These are phyloP conservation scores for Cryptomeria japonica DNA, from an alignment of 75 land plant genomes.

Conservation along the genomic window DNA sequence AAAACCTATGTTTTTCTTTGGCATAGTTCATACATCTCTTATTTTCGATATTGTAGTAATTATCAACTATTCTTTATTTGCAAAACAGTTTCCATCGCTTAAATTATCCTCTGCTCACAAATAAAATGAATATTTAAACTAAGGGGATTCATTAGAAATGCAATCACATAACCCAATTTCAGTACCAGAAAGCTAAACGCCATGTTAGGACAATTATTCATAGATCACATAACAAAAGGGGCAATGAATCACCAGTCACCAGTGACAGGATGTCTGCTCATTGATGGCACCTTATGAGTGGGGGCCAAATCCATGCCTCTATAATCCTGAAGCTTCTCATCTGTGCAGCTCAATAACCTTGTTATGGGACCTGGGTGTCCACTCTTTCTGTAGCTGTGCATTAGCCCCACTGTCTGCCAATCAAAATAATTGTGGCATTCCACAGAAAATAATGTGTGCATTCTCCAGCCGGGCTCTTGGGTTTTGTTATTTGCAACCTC, in stretches of 20 bases:
- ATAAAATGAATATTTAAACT: neutral
- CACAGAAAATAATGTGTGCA: slow-evolving; percentile 94
- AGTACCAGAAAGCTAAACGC: neutral
- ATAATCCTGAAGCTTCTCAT: slow-evolving; percentile 60
- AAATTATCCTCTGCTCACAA: neutral
- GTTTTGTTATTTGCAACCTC: neutral
- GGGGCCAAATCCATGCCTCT: slow-evolving; percentile 89
- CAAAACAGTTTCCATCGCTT: neutral
- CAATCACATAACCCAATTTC: neutral
- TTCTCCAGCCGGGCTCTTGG: slow-evolving; percentile 54
- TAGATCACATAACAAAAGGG: neutral
- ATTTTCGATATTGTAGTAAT: neutral
- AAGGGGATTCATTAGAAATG: neutral
- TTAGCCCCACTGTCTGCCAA: slow-evolving; percentile 96
- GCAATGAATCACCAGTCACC: slow-evolving; percentile 72
- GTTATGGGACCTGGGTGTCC: slow-evolving; percentile 87
- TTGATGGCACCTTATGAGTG: slow-evolving; percentile 86
- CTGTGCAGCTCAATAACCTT: slow-evolving; percentile 91
- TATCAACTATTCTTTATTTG: neutral
- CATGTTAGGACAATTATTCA: neutral
- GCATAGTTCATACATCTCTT: neutral
- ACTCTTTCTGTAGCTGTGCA: slow-evolving; percentile 83
- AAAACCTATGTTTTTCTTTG: neutral
- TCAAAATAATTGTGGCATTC: slow-evolving; percentile 94
- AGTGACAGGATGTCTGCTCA: slow-evolving; percentile 92